Evolutionary conservation across 108 stramenopile genomes (phyloP), one percentile per base, ranked within the genome.

Genomic region (Cylindrotheca fusiformis): DNA sequence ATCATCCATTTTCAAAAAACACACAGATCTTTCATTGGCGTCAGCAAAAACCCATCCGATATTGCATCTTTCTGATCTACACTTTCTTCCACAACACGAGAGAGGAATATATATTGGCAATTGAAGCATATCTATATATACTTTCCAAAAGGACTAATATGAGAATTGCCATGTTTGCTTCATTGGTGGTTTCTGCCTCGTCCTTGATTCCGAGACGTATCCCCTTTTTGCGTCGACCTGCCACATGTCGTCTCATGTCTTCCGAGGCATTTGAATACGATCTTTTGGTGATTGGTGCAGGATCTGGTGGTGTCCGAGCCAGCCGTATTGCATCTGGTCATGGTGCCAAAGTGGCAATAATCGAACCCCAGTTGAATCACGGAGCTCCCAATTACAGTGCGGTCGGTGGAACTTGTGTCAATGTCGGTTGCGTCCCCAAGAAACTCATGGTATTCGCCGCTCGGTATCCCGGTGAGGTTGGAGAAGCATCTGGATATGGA

Each of bases 371-470:
- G 24, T 76, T 95, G 71, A 60, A 66, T 23, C 75, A 76, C 46
- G 75, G 68, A 22, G 55, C 74, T 26, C 74, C 74, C 28, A 68
- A 75, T 36, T 70, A 70, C 30, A 53, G 63, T 5, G 60, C 80
- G 27, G 54, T 96, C 55, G 97, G 97, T 10, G 98, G 98, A 27
- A 99, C 98, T 19, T 80, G 79, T 45, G 98, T 99, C 70, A 98
- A 99, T 62, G 97, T 98, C 8, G 98, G 98, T 19, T 99, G 98
- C 74, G 98, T 99, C 1, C 98, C 98, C 55, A 99, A 99, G 79
- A 98, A 98, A 71, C 63, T 97, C 58, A 95, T 98, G 97, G 96
- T 56, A 49, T 68, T 83, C 55, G 86, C 93, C 6, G 90, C 98
- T 3, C 69, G 85, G 5, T 85, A 82, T 77, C 84, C 84, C 4